Evolutionary conservation across 257 asterid species (phyloP), one percentile per base, ranked within the genome.

Genomic region (Nicotiana attenuata): DNA sequence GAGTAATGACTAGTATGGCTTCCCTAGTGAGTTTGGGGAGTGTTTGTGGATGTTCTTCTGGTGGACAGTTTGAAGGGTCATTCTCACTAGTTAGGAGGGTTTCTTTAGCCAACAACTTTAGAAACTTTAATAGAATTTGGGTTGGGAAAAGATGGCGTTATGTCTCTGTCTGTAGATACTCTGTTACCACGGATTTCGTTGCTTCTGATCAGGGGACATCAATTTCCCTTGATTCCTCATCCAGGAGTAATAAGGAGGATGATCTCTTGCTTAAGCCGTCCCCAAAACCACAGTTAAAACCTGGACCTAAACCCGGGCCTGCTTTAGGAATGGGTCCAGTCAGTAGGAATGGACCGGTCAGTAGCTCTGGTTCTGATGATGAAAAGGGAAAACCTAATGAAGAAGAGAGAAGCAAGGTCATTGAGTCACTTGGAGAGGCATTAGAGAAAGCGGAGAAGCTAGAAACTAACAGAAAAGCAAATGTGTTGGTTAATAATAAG

Each of bases 1-100:
- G 83, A 82, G 78, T 53, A 71, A 96, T 96, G 99, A 88, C 93
- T 92, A 86, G 89, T 82, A 89, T 90, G 86, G 97, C 97, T 96
- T 96, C 98, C 96, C 91, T 92, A 14, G 96, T 89, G 85, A 93
- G 87, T 89, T 87, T 96, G 94, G 98, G 99, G 87, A 90, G 98
- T 81, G 87, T 88, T 85, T 92, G 89, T 81, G 82, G 89, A 87
- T 88, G 87, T 82, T 91, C 98, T 35, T 83, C 92, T 41, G 91
- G 97, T 33, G 91, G 97, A 24, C 89, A 90, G 80, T 84, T 91
- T 82, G 98, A 94, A 79, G 98, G 96, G 29, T 91, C 98, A 50
- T 88, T 88, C 82, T 89, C 93, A 79, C 82, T 93, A 84, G 93
- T 90, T 81, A 85, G 91, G 86, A 86, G 90, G 83, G 89, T 91